Conservation (phyloP, 2,329 filamentous ascomycete species). For the Epichloe scottii region DNA sequence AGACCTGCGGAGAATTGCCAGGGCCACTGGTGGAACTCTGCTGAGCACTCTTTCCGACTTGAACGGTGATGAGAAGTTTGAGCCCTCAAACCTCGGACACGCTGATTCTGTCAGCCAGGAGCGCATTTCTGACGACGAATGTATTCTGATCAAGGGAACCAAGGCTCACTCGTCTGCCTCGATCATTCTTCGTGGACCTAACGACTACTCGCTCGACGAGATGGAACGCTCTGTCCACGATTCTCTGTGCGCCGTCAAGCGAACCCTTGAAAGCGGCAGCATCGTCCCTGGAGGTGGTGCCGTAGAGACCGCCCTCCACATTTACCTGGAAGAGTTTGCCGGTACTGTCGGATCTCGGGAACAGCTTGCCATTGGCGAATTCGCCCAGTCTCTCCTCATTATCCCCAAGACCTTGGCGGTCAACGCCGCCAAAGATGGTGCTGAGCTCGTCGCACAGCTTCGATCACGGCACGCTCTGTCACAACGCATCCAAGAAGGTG, state of each 20-base stretch:
- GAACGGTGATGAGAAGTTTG: slow-evolving; percentile 95
- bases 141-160: slow-evolving; percentile 90
- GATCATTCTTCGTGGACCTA: slow-evolving; percentile 87
- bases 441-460: slow-evolving; percentile 89
- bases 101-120: slow-evolving; percentile 97
- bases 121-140: slow-evolving; percentile 97
- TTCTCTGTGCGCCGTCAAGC: slow-evolving; percentile 91
- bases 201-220: slow-evolving; percentile 94
- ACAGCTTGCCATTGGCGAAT: slow-evolving; percentile 95
- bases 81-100: slow-evolving; percentile 74
- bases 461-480: slow-evolving; percentile 88
- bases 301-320: slow-evolving; percentile 96
- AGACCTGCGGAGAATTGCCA: slow-evolving; percentile 88
- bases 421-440: slow-evolving; percentile 93
- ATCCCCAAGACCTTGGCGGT: slow-evolving; percentile 95
- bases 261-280: slow-evolving; percentile 89
- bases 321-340: slow-evolving; percentile 97
- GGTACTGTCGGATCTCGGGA: slow-evolving; percentile 94
- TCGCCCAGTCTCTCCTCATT: slow-evolving; percentile 83
- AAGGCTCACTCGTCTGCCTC: slow-evolving; percentile 90
- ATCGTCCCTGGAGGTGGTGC: slow-evolving; percentile 95
- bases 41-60: slow-evolving; percentile 89
- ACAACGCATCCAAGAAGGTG: slow-evolving; percentile 80
- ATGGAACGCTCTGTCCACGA: slow-evolving; percentile 99
- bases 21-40: slow-evolving; percentile 85